These are phyloP conservation scores for Purshia tridentata DNA, from an alignment of 306 rosid genomes.

Conservation along the genomic window DNA sequence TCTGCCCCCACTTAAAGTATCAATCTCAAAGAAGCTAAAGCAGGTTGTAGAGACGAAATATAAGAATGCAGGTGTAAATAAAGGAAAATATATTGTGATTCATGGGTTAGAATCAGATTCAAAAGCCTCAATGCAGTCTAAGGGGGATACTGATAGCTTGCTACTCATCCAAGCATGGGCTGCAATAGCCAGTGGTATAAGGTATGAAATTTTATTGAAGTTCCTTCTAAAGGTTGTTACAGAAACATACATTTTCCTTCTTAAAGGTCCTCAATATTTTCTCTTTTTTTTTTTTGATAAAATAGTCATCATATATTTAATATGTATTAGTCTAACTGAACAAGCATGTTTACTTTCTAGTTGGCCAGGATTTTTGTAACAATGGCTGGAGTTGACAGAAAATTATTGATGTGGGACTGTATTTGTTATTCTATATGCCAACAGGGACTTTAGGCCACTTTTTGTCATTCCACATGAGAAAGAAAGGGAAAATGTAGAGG, in stretches of 20 bases:
- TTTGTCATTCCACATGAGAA: slow-evolving; percentile 94
- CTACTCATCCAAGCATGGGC: slow-evolving; percentile 80
- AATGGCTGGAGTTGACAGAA: neutral
- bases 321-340: neutral
- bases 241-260: neutral
- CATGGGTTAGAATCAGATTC: slow-evolving; percentile 89
- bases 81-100: slow-evolving; percentile 74
- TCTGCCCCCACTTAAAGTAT: slow-evolving; percentile 61
- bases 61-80: slow-evolving; percentile 56
- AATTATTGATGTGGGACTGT: neutral
- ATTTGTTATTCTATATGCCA: slow-evolving; percentile 1
- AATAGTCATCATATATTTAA: too few relatives aligned
- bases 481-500: slow-evolving; percentile 81
- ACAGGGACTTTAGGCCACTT: slow-evolving; percentile 72
- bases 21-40: slow-evolving; percentile 78
- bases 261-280: too few relatives aligned
- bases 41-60: slow-evolving; percentile 67
- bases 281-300: too few relatives aligned
- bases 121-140: slow-evolving; percentile 90
- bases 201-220: slow-evolving; percentile 24
- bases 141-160: slow-evolving; percentile 83
- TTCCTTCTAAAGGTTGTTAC: neutral
- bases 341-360: neutral
- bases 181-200: slow-evolving; percentile 48
- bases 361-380: neutral